Conservation (phyloP, 148 eudicot genomes). For the Camellia japonica region DNA sequence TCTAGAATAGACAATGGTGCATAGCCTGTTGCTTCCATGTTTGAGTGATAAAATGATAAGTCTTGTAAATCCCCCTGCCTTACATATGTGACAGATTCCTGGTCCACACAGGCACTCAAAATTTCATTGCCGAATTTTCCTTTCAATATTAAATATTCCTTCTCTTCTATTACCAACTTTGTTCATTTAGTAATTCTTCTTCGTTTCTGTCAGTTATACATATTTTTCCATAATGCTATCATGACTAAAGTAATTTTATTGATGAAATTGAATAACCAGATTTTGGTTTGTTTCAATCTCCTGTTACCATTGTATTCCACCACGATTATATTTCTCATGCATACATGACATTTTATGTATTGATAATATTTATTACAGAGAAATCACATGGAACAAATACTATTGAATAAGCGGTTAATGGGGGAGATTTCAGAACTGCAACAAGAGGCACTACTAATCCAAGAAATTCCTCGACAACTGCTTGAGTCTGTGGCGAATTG, state of each 20-base stretch:
- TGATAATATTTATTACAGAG: conserved; percentile 40
- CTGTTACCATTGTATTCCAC: background rate
- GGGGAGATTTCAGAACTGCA: conserved; percentile 57
- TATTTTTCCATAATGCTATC: background rate
- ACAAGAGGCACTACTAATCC: conserved; percentile 50
- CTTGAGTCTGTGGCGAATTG: conserved; percentile 57
- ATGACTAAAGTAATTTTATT: background rate
- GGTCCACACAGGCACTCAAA: background rate
- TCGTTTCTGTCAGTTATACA: background rate
- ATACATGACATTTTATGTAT: background rate
- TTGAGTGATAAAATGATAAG: background rate
- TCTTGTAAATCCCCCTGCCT: background rate
- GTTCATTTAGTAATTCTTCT: background rate
- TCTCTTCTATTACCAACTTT: background rate
- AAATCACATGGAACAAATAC: conserved; percentile 46
- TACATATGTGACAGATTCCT: background rate
- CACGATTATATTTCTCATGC: background rate
- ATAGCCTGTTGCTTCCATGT: background rate
- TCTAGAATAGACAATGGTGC: background rate
- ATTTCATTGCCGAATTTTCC: background rate
- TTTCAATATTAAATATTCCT: background rate
- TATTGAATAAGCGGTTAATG: conserved; percentile 48
- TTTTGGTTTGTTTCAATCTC: background rate
- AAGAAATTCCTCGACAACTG: conserved; percentile 55
- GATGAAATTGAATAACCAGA: background rate